A percentile compares a stretch with the other conserved stretches of the same genome.
Evolutionary conservation across 805 yeast genomes (phyloP).

Genomic region (Sungouiella thailandica): DNA sequence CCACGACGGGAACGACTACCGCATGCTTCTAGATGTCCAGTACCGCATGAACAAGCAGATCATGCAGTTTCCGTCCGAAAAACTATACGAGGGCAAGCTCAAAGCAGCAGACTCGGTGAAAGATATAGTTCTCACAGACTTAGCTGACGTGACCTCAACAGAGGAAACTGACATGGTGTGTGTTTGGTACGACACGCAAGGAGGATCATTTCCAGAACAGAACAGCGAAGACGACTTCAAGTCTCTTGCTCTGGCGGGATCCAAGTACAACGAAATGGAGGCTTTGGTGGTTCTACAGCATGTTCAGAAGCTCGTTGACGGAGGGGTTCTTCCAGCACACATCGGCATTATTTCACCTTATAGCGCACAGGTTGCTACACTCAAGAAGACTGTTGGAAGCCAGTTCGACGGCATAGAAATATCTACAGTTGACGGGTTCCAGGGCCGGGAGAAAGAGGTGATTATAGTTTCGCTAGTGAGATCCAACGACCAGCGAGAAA

Average conservation of each 20-base stretch:
- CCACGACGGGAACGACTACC: slow-evolving; percentile 41
- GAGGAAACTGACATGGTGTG: slow-evolving; percentile 54
- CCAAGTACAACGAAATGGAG: slow-evolving; percentile 79
- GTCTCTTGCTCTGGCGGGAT: slow-evolving; percentile 28
- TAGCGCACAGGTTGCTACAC: slow-evolving; percentile 71
- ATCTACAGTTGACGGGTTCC: slow-evolving; percentile 93
- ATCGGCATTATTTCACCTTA: slow-evolving; percentile 92
- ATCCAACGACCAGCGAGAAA: slow-evolving; percentile 62
- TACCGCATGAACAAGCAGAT: slow-evolving; percentile 81
- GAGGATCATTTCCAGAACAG: slow-evolving; percentile 73
- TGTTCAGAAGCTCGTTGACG: slow-evolving; percentile 42
- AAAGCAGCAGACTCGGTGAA: slow-evolving; percentile 59
- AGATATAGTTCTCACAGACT: slow-evolving; percentile 47
- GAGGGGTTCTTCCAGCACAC: slow-evolving; percentile 48
- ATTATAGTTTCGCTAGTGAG: slow-evolving; percentile 79
- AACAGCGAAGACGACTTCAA: slow-evolving; percentile 25
- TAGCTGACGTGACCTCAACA: slow-evolving; percentile 37
- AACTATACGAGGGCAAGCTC: slow-evolving; percentile 59
- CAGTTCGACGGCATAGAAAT: slow-evolving; percentile 52
- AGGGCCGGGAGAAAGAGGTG: slow-evolving; percentile 90
- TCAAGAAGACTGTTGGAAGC: slow-evolving; percentile 37
- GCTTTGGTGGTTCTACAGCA: slow-evolving; percentile 57
- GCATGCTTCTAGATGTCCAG: slow-evolving; percentile 64
- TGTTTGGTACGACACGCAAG: slow-evolving; percentile 92
- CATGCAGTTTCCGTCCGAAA: slow-evolving; percentile 68